phyloP scores from a whole-genome alignment of 1,284 basidiomycete species.

The Laetiporus sulphureus region DNA sequence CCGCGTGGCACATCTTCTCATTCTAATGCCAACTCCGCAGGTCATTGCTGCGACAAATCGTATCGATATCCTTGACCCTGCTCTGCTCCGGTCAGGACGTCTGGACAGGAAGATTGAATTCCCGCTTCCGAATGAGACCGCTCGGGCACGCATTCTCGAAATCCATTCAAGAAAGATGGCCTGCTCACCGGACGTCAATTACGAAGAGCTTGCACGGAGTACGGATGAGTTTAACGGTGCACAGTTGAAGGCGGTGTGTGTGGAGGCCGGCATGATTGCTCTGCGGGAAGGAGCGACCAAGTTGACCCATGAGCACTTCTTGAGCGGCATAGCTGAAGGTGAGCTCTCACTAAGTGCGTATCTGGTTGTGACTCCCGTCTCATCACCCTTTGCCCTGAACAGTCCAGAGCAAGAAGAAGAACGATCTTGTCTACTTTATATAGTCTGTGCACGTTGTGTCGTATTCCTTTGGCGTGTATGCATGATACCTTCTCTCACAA shows the following conservation, averaged over 20 bases:
- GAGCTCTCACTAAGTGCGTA: too few species aligned
- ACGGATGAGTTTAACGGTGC: conserved; percentile 79
- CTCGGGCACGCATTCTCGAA: conserved; percentile 68
- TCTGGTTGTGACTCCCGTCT: conserved; percentile 3
- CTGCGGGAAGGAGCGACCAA: conserved; percentile 90
- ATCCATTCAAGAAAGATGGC: conserved; percentile 94
- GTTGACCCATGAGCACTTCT: conserved; percentile 89
- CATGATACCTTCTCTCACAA: too few species aligned
- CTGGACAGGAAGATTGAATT: conserved; percentile 81
- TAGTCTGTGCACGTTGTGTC: conserved; percentile 31
- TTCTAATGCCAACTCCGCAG: conserved; percentile 32
- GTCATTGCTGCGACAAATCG: conserved; percentile 99
- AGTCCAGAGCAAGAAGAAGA: conserved; percentile 98
- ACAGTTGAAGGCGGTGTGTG: conserved; percentile 86
- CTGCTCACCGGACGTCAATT: conserved; percentile 68
- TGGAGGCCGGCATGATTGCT: conserved; percentile 98
- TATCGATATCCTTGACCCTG: conserved; percentile 93
- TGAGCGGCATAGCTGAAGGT: conserved; percentile 90
- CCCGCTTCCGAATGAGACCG: conserved; percentile 71
- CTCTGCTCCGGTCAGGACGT: conserved; percentile 69
- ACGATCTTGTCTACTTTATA: conserved; percentile 87
- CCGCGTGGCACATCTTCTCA: background rate
- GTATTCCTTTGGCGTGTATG: too few species aligned
- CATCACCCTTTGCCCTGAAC: conserved; percentile 12
- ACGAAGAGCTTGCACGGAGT: conserved; percentile 67